Base-by-base conservation (phyloP, 139 green algal genomes). In the Tetraselmis chui region DNA sequence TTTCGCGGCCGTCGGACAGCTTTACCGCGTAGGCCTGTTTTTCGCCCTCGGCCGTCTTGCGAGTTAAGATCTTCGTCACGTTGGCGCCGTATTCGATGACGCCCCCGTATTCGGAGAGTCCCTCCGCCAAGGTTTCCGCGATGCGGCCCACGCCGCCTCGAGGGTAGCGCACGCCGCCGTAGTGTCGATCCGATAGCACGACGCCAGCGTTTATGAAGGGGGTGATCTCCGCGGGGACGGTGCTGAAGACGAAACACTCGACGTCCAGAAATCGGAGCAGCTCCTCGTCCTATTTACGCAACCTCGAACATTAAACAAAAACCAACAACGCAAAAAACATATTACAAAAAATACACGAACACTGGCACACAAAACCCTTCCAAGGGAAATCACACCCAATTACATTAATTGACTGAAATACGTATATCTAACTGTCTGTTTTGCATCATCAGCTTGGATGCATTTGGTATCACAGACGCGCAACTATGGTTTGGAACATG, bases 151-250 rank as follows among this genome's bases (percentile, higher is more conserved):
- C 94, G 0, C 96, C 96, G 2, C 96, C 95, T 24, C 91, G 45
- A 0, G 95, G 96, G 87, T 99, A 99, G 91, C 98, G 97, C 89
- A 99, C 98, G 82, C 96, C 96, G 25, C 95, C 96, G 84, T 93
- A 98, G 88, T 99, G 96, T 23, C 92, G 45, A 18, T 67, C 45
- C 11, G 45, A 67, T 5, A 67, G 18, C 23, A 95, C 94, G 94
- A 98, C 97, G 81, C 94, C 95, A 0, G 93, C 90, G 84, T 98
- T 98, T 88, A 99, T 98, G 89, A 98, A 94, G 79, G 96, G 96
- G 25, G 96, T 99, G 29, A 93, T 59, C 84, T 93, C 84, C 1
- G 96, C 95, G 0, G 82, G 32, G 28, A 99, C 96, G 1, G 95
- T 98, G 82, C 88, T 94, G 92, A 94, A 98, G 83, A 94, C 95